Evolutionary conservation across 1,284 basidiomycete species (phyloP).

Genomic region (Limonomyces culmigenus): DNA sequence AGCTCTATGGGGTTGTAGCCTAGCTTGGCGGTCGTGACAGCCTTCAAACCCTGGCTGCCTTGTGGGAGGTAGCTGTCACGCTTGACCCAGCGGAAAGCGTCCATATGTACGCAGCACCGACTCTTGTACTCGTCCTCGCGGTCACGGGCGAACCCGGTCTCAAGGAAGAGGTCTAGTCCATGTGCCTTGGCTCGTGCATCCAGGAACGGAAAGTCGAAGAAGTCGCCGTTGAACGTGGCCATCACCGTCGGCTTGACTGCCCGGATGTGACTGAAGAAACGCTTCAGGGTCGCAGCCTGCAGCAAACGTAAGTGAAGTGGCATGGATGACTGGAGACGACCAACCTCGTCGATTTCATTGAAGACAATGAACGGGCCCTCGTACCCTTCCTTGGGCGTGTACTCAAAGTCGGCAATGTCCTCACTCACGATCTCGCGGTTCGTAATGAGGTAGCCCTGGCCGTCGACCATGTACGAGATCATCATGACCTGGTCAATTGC

Average conservation of each 20-base stretch:
- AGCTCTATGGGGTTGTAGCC: constrained; percentile 97
- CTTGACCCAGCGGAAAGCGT: constrained; percentile 99
- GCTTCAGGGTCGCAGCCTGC: constrained; percentile 60
- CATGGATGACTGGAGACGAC: constrained; percentile 8
- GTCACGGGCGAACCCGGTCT: constrained; percentile 88
- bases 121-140: constrained; percentile 94
- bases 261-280: constrained; percentile 91
- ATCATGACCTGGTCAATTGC: constrained; percentile 98
- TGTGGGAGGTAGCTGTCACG: constrained; percentile 99
- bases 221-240: constrained; percentile 98
- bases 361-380: constrained; percentile 95
- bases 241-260: constrained; percentile 92
- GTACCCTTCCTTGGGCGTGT: constrained; percentile 96
- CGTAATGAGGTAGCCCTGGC: constrained; percentile 94
- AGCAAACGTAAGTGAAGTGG: background rate
- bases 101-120: constrained; percentile 92
- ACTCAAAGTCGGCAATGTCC: constrained; percentile 98
- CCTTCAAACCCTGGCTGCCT: constrained; percentile 96
- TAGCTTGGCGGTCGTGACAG: constrained; percentile 92
- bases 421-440: constrained; percentile 96
- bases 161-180: constrained; percentile 92
- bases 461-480: constrained; percentile 98
- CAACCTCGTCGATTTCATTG: constrained; percentile 87
- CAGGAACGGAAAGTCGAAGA: constrained; percentile 99
- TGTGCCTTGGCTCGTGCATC: constrained; percentile 75